A percentile compares a stretch with the other conserved stretches of the same genome.
phyloP scores from a whole-genome alignment of 1,139 yeast species.

The Debaryomyces singareniensis region DNA sequence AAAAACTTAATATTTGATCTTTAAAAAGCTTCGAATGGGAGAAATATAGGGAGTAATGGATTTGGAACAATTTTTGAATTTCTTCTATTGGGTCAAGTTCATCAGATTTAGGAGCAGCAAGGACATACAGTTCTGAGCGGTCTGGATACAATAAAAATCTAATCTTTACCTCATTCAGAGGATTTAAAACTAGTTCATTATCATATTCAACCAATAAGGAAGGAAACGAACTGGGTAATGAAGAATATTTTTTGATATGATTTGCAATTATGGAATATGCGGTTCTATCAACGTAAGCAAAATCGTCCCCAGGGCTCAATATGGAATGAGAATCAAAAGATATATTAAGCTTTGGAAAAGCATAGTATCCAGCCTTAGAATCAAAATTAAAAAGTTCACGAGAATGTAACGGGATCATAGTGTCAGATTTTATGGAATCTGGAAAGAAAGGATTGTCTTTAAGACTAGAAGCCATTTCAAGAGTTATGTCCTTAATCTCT shows the following conservation, averaged over 20 bases:
- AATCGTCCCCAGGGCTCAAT: slow-evolving; percentile 4
- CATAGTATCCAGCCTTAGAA: slow-evolving; percentile 16
- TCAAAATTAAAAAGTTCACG: slow-evolving; percentile 29
- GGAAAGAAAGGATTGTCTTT: slow-evolving; percentile 33
- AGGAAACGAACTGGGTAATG: slow-evolving; percentile 34
- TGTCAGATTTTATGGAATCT: slow-evolving; percentile 28
- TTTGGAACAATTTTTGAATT: slow-evolving; percentile 47
- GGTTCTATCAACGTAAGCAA: slow-evolving; percentile 19
- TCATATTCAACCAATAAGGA: slow-evolving; percentile 16
- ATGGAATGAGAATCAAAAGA: slow-evolving; percentile 2
- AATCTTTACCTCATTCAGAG: slow-evolving; percentile 26
- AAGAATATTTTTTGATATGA: slow-evolving; percentile 25
- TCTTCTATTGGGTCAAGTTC: slow-evolving; percentile 71
- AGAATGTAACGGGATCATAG: slow-evolving; percentile 23
- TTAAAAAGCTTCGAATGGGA: slow-evolving; percentile 32
- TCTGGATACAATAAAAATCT: slow-evolving; percentile 36
- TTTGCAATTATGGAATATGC: slow-evolving; percentile 25
- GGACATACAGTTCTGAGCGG: slow-evolving; percentile 33
- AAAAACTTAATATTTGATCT: slow-evolving; percentile 27
- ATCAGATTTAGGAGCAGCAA: slow-evolving; percentile 44
- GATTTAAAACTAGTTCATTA: slow-evolving; percentile 15
- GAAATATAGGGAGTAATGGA: slow-evolving; percentile 37
- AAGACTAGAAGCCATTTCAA: neutral
- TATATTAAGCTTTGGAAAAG: slow-evolving; percentile 20
- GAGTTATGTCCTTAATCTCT: slow-evolving; percentile 5